phyloP scores from a whole-genome alignment of 2,329 filamentous ascomycete species.

The Thielaviopsis punctulata region DNA sequence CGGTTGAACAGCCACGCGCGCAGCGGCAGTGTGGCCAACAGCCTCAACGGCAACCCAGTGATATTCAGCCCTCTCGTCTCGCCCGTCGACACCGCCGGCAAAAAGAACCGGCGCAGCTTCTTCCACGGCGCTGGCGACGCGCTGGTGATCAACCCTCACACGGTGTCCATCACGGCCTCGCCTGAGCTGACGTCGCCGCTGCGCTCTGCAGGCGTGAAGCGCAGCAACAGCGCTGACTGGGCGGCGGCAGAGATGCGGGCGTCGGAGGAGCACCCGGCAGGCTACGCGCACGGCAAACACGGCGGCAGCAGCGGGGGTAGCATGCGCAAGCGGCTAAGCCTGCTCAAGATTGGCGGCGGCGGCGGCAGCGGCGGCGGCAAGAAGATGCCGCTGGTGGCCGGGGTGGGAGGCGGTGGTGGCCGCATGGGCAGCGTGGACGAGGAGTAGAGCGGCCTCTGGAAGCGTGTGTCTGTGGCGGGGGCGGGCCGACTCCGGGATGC shows the following conservation, averaged over 20 bases:
- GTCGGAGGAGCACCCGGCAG: constrained; percentile 1
- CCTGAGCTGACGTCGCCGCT: background rate
- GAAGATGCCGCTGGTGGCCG: constrained; percentile 33
- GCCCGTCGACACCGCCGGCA: background rate
- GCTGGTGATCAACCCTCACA: constrained; percentile 3
- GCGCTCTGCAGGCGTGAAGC: background rate
- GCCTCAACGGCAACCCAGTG: constrained; percentile 10
- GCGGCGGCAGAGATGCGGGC: constrained; percentile 7
- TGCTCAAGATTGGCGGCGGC: constrained; percentile 47
- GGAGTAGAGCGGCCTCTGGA: constrained; percentile 24
- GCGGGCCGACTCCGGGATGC: background rate
- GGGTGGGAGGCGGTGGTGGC: constrained; percentile 11
- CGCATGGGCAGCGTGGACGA: constrained; percentile 39
- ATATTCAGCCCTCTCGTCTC: constrained; percentile 3
- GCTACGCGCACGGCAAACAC: constrained; percentile 16
- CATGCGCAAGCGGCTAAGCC: constrained; percentile 61
- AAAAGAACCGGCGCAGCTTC: constrained; percentile 11
- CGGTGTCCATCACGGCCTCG: background rate
- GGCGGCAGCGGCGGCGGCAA: too few species aligned
- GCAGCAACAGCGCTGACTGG: constrained; percentile 17
- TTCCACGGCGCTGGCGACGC: constrained; percentile 7
- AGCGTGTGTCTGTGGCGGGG: background rate
- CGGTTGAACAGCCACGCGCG: background rate
- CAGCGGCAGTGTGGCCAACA: constrained; percentile 8
- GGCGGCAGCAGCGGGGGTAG: constrained; percentile 30